A percentile compares a stretch with the other conserved stretches of the same genome.
These are phyloP conservation scores for Rhodotorula kratochvilovae DNA, from an alignment of 768 basidiomycete genomes.

Conservation along the genomic window DNA sequence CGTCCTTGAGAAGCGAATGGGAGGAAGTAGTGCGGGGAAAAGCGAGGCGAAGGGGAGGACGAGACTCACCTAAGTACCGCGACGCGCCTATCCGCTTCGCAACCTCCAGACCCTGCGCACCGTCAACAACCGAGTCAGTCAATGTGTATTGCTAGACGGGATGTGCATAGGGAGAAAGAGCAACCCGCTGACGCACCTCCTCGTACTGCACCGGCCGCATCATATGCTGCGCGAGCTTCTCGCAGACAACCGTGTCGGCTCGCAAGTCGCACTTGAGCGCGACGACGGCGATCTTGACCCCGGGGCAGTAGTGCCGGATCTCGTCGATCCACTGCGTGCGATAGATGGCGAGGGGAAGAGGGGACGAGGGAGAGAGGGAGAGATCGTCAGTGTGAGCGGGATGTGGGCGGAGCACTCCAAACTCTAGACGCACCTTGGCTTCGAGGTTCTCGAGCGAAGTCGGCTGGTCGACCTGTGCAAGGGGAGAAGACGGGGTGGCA, in stretches of 20 bases:
- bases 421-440: slow-evolving; percentile 60
- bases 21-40: neutral
- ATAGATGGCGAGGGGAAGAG: neutral
- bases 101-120: slow-evolving; percentile 27
- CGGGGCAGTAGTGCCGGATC: slow-evolving; percentile 80
- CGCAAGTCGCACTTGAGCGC: slow-evolving; percentile 94
- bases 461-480: slow-evolving; percentile 76
- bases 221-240: slow-evolving; percentile 66
- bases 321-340: slow-evolving; percentile 79
- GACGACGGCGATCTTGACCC: slow-evolving; percentile 73
- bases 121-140: too few species aligned
- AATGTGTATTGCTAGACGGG: neutral
- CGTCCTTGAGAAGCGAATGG: slow-evolving; percentile 51
- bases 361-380: neutral
- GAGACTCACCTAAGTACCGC: slow-evolving; percentile 64
- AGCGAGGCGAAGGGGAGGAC: neutral
- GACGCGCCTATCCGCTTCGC: slow-evolving; percentile 52
- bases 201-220: slow-evolving; percentile 80
- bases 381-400: neutral
- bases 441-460: slow-evolving; percentile 95
- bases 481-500: neutral
- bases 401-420: neutral
- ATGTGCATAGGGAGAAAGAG: neutral
- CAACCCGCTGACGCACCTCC: slow-evolving; percentile 64
- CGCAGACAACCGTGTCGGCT: slow-evolving; percentile 69